Evolutionary conservation across 495 filamentous ascomycete genomes (phyloP).

Genomic region (Xylaria castorea): DNA sequence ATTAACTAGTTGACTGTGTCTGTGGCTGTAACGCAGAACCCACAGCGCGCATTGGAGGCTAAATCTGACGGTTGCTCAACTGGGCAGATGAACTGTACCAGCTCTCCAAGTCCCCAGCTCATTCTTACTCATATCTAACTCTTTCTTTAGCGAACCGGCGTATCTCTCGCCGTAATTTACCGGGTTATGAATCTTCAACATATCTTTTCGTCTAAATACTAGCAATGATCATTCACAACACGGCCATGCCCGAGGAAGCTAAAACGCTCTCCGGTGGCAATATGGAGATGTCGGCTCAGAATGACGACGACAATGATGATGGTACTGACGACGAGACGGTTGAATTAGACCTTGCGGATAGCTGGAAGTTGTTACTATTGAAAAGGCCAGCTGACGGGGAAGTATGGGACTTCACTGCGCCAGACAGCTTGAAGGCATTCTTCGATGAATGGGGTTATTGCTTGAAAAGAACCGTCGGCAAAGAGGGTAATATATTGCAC

Average conservation of each 20-base stretch:
- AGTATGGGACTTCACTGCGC: background rate
- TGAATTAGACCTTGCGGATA: background rate
- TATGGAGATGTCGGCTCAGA: background rate
- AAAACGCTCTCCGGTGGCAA: background rate
- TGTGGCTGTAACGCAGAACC: no score
- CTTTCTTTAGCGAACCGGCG: no score
- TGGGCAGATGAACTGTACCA: no score
- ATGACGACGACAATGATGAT: background rate
- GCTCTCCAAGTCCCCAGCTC: no score
- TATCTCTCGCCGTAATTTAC: no score
- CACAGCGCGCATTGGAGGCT: no score
- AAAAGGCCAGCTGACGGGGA: background rate
- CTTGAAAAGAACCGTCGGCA: background rate
- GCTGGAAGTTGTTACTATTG: background rate
- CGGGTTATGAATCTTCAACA: no score
- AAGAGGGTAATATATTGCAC: slow-evolving; percentile 5
- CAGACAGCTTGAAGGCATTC: background rate
- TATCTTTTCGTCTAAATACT: no score
- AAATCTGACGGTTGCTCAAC: no score
- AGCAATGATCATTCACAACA: background rate
- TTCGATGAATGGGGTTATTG: background rate
- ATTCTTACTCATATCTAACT: no score
- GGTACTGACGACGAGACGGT: background rate
- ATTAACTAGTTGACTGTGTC: no score
- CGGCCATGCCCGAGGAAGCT: background rate